phyloP scores from a whole-genome alignment of 225 moss, liverwort and hornwort species.

The Anthoceros angustus region DNA sequence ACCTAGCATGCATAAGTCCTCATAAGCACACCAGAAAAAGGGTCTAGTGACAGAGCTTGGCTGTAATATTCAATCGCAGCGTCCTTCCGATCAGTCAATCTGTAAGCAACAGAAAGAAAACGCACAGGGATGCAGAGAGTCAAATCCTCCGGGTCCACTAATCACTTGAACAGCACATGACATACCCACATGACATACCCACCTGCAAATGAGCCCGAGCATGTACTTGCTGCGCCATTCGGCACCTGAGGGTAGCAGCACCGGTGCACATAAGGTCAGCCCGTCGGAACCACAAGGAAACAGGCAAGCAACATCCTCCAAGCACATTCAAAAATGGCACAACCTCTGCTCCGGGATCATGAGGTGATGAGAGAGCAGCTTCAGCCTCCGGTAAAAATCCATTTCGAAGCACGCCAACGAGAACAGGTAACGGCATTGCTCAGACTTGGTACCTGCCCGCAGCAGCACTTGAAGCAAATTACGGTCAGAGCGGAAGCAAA shows the following conservation, averaged over 20 bases:
- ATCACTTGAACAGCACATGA: neutral
- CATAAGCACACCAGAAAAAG: constrained; percentile 89
- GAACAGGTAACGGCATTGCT: constrained; percentile 79
- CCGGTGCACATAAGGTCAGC: neutral
- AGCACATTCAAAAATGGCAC: neutral
- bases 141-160: neutral
- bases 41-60: constrained; percentile 71
- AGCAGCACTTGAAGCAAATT: neutral
- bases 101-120: constrained; percentile 8
- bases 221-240: constrained; percentile 61
- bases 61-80: constrained; percentile 76
- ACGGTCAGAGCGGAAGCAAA: neutral
- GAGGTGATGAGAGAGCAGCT: constrained; percentile 44
- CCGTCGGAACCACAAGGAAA: neutral
- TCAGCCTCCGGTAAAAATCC: constrained; percentile 77
- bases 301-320: neutral
- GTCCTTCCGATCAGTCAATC: constrained; percentile 68
- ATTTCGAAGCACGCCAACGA: constrained; percentile 91
- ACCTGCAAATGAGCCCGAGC: constrained; percentile 81
- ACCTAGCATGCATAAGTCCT: constrained; percentile 78
- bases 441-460: constrained; percentile 52
- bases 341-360: constrained; percentile 44
- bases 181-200: neutral
- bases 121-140: neutral
- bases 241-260: constrained; percentile 22